A percentile compares a stretch with the other conserved stretches of the same genome.
Evolutionary conservation across 1,284 basidiomycete species (phyloP).

Genomic region (Flammula alnicola): DNA sequence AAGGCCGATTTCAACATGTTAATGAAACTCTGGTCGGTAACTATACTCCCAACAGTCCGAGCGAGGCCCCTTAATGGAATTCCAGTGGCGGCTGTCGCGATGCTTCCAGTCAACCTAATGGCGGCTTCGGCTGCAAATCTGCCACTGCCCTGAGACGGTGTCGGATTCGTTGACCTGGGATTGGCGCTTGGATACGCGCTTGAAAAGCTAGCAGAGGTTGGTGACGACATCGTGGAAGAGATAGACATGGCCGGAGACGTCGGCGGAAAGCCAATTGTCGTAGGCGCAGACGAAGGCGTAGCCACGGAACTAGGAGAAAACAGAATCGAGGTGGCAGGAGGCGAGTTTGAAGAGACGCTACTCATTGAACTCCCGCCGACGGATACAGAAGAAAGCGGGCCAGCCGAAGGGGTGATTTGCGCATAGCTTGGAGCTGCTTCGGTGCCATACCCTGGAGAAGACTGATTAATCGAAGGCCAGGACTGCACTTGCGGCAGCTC

Average conservation of each 20-base stretch:
- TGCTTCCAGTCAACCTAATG: slow-evolving; percentile 7
- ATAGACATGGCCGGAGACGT: slow-evolving; percentile 6
- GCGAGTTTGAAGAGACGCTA: slow-evolving; percentile 9
- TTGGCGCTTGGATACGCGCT: background rate
- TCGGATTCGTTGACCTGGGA: background rate
- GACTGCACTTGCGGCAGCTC: background rate
- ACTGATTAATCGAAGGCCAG: background rate
- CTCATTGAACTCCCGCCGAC: slow-evolving; percentile 3
- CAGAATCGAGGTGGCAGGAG: slow-evolving; percentile 20
- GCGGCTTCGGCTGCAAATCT: slow-evolving; percentile 4
- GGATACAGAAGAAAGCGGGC: slow-evolving; percentile 12
- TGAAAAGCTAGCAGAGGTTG: slow-evolving; percentile 10
- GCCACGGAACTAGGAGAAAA: slow-evolving; percentile 17
- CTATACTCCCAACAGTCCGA: slow-evolving; percentile 14
- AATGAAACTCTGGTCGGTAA: slow-evolving; percentile 16
- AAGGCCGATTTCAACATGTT: slow-evolving; percentile 23
- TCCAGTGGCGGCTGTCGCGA: slow-evolving; percentile 7
- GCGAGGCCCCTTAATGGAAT: slow-evolving; percentile 3
- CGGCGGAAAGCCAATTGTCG: background rate
- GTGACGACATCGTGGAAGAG: slow-evolving; percentile 4
- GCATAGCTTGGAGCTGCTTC: background rate
- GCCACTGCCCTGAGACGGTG: slow-evolving; percentile 1
- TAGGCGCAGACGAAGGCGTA: background rate
- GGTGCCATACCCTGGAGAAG: background rate
- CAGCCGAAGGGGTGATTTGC: background rate